These are phyloP conservation scores for Silene uniflora DNA, from an alignment of 148 eudicot species.

Conservation along the genomic window DNA sequence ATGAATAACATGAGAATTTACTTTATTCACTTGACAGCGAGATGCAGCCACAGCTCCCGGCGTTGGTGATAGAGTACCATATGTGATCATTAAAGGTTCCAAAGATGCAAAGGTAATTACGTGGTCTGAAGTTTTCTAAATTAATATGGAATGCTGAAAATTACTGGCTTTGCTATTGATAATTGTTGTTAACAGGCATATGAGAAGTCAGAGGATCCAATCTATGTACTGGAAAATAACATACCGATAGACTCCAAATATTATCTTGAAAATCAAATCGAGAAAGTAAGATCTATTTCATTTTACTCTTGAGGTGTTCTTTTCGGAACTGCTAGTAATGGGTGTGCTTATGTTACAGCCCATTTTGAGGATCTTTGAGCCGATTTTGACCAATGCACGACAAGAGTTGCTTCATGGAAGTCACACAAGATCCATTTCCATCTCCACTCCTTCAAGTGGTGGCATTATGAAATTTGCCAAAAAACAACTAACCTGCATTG, in stretches of 20 bases:
- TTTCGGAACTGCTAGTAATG: constrained; percentile 21
- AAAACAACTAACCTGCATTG: constrained; percentile 89
- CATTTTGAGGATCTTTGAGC: constrained; percentile 92
- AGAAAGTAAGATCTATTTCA: constrained; percentile 59
- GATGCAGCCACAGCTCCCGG: constrained; percentile 99
- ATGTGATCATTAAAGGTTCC: constrained; percentile 90
- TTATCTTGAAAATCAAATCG: constrained; percentile 96
- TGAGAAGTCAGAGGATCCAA: constrained; percentile 97
- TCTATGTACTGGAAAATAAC: constrained; percentile 89
- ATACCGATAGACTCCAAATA: constrained; percentile 94
- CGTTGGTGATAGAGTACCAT: constrained; percentile 99
- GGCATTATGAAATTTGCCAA: constrained; percentile 98
- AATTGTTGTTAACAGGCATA: constrained; percentile 67
- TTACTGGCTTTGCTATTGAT: constrained; percentile 15
- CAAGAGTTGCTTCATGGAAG: constrained; percentile 87
- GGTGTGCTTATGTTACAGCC: constrained; percentile 57
- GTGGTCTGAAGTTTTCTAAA: constrained; percentile 10
- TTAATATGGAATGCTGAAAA: not conserved
- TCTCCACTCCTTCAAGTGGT: constrained; percentile 85
- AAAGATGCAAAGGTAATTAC: constrained; percentile 92
- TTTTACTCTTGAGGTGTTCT: not conserved
- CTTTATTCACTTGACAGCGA: constrained; percentile 46
- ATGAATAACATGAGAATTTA: constrained; percentile 1
- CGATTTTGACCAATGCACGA: constrained; percentile 87
- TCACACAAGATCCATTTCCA: constrained; percentile 92